Base-by-base conservation (phyloP, 768 basidiomycete species). In the Boletus barrowsii region DNA sequence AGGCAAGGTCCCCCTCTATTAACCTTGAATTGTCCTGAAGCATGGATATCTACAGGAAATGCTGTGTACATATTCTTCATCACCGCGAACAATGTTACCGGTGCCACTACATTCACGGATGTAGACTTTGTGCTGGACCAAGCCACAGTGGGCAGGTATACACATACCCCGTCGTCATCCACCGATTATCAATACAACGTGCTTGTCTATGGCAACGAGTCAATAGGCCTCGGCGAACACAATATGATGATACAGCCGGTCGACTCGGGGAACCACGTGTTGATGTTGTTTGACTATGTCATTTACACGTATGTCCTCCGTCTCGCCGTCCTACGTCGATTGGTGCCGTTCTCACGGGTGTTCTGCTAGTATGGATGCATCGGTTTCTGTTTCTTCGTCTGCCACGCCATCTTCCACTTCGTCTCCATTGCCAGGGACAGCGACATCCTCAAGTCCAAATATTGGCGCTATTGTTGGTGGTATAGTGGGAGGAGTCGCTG, bases 61-160 rank as follows among this genome's bases (percentile, higher is more conserved):
- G 56, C 42, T 0, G 0, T 64, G 6, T 64, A 64, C 33, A 48
- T 64, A 45, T 64, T 55, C 37, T 62, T 65, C 32, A 62, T 65
- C 44, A 24, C 59, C 0, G 56, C 63, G 14, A 64, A 63, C 40
- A 44, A 2, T 2, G 14, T 64, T 5, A 3, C 35, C 1, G 0
- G 1, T 20, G 18, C 36, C 9, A 4, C 14, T 0, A 56, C 52
- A 10, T 8, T 41, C 18, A 62, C 56, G 0, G 6, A 50, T 3
- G 32, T 61, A 4, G 4, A 35, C 11, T 64, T 64, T 20, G 10
- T 37, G 8, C 37, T 63, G 26, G 62, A 63, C 40, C 17, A 33
- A 1, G 18, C 2, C 5, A 1, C 13, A 5, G 43, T 24, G 10
- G 15, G 30, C 32, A 35, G 30, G 2, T 64, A 50, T 18, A 26